Evolutionary conservation across 306 rosid genomes (phyloP).

Genomic region (Chamaecrista fasciculata): DNA sequence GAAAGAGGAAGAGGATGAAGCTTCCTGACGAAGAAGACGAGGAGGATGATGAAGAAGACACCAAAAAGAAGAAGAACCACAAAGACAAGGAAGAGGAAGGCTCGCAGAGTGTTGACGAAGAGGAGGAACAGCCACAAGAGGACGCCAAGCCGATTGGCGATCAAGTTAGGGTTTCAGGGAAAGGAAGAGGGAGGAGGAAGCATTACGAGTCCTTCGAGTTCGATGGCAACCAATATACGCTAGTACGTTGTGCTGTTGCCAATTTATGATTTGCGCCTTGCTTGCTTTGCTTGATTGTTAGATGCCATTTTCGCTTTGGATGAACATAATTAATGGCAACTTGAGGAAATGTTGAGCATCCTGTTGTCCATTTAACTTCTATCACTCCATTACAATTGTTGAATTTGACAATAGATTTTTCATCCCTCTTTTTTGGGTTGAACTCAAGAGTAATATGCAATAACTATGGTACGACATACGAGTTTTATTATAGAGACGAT

Average conservation of each 20-base stretch:
- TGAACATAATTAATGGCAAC: not conserved
- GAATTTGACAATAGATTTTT: not conserved
- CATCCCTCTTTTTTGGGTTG: too few relatives aligned
- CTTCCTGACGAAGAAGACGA: slow-evolving; percentile 37
- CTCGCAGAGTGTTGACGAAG: slow-evolving; percentile 32
- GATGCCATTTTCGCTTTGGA: not conserved
- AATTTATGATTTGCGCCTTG: not conserved
- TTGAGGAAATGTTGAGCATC: not conserved
- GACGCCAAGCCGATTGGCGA: slow-evolving; percentile 85
- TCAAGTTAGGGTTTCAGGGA: slow-evolving; percentile 60
- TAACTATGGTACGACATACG: not conserved
- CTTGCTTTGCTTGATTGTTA: not conserved
- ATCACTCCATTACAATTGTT: not conserved
- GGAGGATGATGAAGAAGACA: not conserved
- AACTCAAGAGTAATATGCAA: not conserved
- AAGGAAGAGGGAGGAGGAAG: slow-evolving; percentile 63
- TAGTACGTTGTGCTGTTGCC: slow-evolving; percentile 40
- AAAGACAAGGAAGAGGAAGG: slow-evolving; percentile 21
- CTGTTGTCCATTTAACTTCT: not conserved
- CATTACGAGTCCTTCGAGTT: slow-evolving; percentile 73
- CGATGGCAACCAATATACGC: slow-evolving; percentile 69
- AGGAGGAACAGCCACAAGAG: slow-evolving; percentile 45
- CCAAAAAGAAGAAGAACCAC: not conserved
- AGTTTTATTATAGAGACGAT: not conserved
- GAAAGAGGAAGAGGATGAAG: slow-evolving; percentile 55